Conservation (phyloP, 169 alveolate species). For the Cryptosporidium bovis region DNA sequence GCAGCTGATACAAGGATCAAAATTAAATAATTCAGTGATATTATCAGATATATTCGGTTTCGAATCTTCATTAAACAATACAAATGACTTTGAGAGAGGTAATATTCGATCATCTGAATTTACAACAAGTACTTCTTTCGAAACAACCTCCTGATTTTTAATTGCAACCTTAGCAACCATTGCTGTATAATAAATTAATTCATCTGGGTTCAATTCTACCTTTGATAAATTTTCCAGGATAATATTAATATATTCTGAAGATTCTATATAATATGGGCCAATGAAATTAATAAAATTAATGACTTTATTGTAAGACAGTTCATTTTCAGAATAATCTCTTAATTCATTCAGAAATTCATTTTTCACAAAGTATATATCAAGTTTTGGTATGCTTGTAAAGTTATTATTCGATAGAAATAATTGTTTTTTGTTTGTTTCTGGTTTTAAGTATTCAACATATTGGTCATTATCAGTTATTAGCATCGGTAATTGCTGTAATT, state of each 20-base stretch:
- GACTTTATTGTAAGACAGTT: conserved; percentile 14
- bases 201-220: conserved; percentile 1
- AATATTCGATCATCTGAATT: conserved; percentile 6
- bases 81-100: conserved; percentile 18
- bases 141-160: not conserved
- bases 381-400: not conserved
- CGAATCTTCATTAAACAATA: not conserved
- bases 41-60: not conserved
- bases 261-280: not conserved
- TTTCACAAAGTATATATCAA: conserved; percentile 40
- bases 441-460: conserved; percentile 13
- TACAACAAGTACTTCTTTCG: conserved; percentile 19
- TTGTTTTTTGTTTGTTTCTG: conserved; percentile 9
- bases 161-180: conserved; percentile 6
- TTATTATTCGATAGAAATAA: conserved; percentile 11
- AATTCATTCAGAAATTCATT: conserved; percentile 4
- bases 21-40: too few species aligned
- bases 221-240: conserved; percentile 5
- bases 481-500: conserved; percentile 13
- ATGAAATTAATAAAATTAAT: conserved; percentile 13
- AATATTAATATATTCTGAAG: conserved; percentile 15
- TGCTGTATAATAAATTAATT: conserved; percentile 11
- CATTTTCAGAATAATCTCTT: conserved; percentile 2
- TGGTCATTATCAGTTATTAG: conserved; percentile 40
- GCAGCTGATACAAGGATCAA: not conserved